Base-by-base conservation (phyloP, 331 rosid species). In the Pyracantha coccinea region DNA sequence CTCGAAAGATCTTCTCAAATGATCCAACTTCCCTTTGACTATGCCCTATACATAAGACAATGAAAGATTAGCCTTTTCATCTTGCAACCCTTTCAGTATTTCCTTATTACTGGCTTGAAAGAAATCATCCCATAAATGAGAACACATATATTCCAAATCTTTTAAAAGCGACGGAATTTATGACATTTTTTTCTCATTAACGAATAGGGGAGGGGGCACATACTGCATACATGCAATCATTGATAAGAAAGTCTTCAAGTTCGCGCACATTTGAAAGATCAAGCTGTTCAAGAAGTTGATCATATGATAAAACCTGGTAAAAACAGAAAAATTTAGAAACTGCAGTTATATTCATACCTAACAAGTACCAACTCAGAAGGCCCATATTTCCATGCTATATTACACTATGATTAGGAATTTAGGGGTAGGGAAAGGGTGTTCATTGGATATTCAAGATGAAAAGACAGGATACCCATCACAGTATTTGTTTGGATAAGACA, bases 211-310 rank as follows among this genome's bases (percentile, higher is more conserved):
- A 41, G 25, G 33, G 41, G 16, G 41, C 65, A 75, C 78, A 54
- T 65, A 75, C 78, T 54, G 45, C 35, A 33, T 75, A 75, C 38
- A 75, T 65, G 78, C 78, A 75, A 41, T 75, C 78, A 52, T 75
- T 75, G 54, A 75, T 75, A 31, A 75, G 78, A 53, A 75, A 75
- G 66, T 75, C 78, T 65, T 75, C 78, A 16, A 75, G 78, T 66
- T 75, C 78, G 3, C 78, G 78, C 11, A 75, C 66, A 54, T 75
- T 75, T 50, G 78, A 66, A 66, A 75, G 71, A 75, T 75, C 78
- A 31, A 75, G 78, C 23, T 75, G 72, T 55, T 65, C 66, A 65
- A 75, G 78, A 41, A 75, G 72, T 65, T 14, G 78, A 53, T 75
- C 78, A 66, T 75, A 75, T 25, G 72, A 66, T 11, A 75, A 50